Evolutionary conservation across 108 stramenopile species (phyloP).

Genomic region (Cyclotella choctawhatcheeana): DNA sequence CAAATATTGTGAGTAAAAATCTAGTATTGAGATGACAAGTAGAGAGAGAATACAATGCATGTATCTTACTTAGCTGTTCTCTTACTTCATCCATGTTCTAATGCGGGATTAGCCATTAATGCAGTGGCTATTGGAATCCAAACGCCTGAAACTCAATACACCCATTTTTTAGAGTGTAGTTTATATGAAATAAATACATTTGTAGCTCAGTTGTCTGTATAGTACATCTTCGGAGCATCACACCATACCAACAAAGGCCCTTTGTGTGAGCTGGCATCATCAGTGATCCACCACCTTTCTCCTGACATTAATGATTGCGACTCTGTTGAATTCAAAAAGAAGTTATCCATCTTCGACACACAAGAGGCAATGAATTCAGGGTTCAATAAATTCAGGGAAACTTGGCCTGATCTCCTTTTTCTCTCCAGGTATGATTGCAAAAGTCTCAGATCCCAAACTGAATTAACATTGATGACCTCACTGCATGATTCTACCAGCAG

Average conservation of each 20-base stretch:
- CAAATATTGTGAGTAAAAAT: too few species aligned
- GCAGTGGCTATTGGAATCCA: too few species aligned
- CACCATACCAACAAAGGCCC: constrained; percentile 2
- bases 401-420: not conserved
- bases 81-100: too few species aligned
- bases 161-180: too few species aligned
- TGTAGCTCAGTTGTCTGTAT: too few species aligned
- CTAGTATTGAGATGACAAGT: too few species aligned
- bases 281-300: not conserved
- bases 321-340: not conserved
- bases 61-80: too few species aligned
- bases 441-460: constrained; percentile 53
- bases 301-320: not conserved
- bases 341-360: constrained; percentile 14
- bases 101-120: too few species aligned
- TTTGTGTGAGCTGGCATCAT: not conserved
- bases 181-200: too few species aligned
- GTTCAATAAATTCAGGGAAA: not conserved
- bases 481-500: constrained; percentile 38
- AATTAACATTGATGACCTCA: constrained; percentile 13
- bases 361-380: constrained; percentile 15
- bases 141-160: too few species aligned
- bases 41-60: too few species aligned
- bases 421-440: constrained; percentile 36
- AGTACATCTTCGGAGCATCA: not conserved